These are phyloP conservation scores for Mycosarcoma mackinlayi DNA, from an alignment of 1,284 basidiomycete genomes.

Conservation along the genomic window DNA sequence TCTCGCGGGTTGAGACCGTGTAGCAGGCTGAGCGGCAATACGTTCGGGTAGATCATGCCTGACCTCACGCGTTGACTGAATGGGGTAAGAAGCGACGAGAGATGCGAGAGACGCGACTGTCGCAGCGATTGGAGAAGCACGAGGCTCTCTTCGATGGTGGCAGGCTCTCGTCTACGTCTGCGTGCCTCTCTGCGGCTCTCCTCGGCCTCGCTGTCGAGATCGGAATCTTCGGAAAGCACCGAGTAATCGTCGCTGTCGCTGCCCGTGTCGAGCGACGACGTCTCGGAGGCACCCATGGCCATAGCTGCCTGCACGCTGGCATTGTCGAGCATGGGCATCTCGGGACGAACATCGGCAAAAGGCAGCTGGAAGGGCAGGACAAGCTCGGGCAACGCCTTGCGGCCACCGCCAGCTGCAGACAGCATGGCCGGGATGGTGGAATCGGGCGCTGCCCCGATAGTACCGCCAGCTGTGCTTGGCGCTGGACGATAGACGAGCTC, in stretches of 20 bases:
- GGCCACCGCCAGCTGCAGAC: conserved; percentile 53
- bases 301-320: conserved; percentile 42
- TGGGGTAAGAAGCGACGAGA: conserved; percentile 61
- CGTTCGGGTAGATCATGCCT: conserved; percentile 54
- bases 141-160: conserved; percentile 52
- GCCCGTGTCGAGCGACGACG: conserved; percentile 38
- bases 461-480: conserved; percentile 52
- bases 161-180: conserved; percentile 40
- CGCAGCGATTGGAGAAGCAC: conserved; percentile 63
- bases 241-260: conserved; percentile 52
- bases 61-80: conserved; percentile 58
- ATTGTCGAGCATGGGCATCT: conserved; percentile 50
- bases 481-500: conserved; percentile 30
- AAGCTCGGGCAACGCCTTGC: conserved; percentile 55
- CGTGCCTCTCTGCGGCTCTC: conserved; percentile 37
- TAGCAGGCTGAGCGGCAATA: conserved; percentile 50
- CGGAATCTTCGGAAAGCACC: conserved; percentile 40
- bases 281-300: conserved; percentile 48
- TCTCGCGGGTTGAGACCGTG: conserved; percentile 57
- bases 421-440: conserved; percentile 39
- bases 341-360: conserved; percentile 30
- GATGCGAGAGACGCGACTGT: conserved; percentile 65
- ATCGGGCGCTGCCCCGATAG: conserved; percentile 50
- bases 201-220: conserved; percentile 42
- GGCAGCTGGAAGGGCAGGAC: conserved; percentile 55